phyloP scores from a whole-genome alignment of 1,284 basidiomycete species.

The Coriolopsis trogii region DNA sequence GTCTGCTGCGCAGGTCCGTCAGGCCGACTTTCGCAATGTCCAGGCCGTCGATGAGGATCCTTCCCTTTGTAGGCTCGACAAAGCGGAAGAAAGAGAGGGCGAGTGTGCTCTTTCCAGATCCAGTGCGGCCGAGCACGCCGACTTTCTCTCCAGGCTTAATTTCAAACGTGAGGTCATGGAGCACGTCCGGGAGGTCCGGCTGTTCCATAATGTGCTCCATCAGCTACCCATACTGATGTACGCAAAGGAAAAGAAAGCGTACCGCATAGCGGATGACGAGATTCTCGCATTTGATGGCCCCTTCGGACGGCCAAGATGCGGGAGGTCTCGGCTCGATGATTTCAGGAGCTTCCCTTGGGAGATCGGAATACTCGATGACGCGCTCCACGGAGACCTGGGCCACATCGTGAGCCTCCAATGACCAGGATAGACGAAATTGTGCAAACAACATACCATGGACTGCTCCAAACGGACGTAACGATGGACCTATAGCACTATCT shows the following conservation, averaged over 20 bases:
- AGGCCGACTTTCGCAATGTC: conserved; percentile 88
- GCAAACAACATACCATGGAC: conserved; percentile 66
- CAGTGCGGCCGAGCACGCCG: conserved; percentile 89
- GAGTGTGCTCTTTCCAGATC: conserved; percentile 89
- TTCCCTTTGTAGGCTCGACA: conserved; percentile 83
- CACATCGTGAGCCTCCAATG: background rate
- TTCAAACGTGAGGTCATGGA: conserved; percentile 84
- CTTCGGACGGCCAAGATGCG: conserved; percentile 78
- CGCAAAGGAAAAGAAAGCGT: conserved; percentile 38
- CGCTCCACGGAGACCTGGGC: conserved; percentile 84
- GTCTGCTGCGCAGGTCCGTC: conserved; percentile 78
- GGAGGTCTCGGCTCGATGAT: conserved; percentile 83
- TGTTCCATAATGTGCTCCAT: conserved; percentile 27
- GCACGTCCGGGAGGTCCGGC: conserved; percentile 84
- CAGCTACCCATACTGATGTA: background rate
- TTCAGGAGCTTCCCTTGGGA: conserved; percentile 79
- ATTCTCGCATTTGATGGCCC: conserved; percentile 79
- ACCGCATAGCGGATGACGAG: conserved; percentile 89
- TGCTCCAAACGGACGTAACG: conserved; percentile 89
- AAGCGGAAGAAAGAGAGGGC: conserved; percentile 96
- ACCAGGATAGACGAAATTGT: background rate
- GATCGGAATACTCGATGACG: conserved; percentile 86
- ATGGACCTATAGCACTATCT: conserved; percentile 45
- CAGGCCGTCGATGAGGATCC: conserved; percentile 83
- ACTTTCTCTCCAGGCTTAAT: conserved; percentile 80